Evolutionary conservation across 2,329 filamentous ascomycete species (phyloP).

Genomic region (Talaromyces amestolkiae): DNA sequence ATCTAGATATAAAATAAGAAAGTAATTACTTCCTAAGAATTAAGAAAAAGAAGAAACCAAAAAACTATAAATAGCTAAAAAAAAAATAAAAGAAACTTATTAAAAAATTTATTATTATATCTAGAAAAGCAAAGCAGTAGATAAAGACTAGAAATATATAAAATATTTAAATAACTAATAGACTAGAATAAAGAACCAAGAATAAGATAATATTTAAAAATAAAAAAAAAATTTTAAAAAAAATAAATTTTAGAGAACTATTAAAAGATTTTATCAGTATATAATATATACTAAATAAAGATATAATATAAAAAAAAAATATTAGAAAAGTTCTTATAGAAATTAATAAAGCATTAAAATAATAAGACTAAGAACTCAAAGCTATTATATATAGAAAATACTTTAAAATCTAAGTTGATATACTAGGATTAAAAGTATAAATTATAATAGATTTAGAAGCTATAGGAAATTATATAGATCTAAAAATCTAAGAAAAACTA

Average conservation of each 20-base stretch:
- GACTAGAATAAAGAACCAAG: not conserved
- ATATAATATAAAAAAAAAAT: not conserved
- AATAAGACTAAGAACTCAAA: no score
- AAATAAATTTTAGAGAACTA: not conserved
- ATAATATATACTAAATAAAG: not conserved
- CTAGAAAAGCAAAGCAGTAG: not conserved
- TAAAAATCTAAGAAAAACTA: no score
- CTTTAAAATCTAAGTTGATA: no score
- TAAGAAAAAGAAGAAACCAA: not conserved
- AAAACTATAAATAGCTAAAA: not conserved
- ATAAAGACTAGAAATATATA: not conserved
- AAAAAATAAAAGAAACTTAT: not conserved
- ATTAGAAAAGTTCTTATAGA: no score
- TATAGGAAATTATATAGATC: no score
- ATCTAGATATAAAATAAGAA: not conserved
- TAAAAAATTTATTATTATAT: not conserved
- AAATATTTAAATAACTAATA: not conserved
- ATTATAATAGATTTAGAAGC: no score
- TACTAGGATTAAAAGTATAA: no score
- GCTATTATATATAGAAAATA: no score
- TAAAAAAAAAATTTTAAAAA: not conserved
- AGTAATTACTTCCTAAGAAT: not conserved
- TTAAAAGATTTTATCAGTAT: no score
- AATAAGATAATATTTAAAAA: not conserved
- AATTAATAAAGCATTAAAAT: no score